A percentile compares a stretch with the other conserved stretches of the same genome.
phyloP scores from a whole-genome alignment of 1,284 basidiomycete genomes.

The Puccinia polysora region DNA sequence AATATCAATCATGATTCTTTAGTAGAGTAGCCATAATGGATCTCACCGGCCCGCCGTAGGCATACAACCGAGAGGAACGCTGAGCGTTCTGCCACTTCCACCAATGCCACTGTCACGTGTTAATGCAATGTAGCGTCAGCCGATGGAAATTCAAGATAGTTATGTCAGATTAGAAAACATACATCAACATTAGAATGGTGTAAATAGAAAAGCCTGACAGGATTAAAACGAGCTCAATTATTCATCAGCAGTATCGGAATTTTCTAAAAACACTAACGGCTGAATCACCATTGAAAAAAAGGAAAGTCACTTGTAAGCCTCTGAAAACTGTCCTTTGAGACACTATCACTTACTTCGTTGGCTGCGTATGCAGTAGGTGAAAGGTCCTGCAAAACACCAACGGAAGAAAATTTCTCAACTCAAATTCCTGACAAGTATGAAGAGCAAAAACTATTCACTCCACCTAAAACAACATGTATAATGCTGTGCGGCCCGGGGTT shows the following conservation, averaged over 20 bases:
- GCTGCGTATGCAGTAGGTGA: conserved; percentile 16
- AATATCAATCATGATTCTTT: background rate
- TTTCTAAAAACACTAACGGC: conserved; percentile 1
- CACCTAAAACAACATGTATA: conserved; percentile 17
- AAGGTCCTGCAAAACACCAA: background rate
- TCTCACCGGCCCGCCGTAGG: conserved; percentile 3
- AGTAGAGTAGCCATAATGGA: background rate
- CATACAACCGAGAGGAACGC: background rate
- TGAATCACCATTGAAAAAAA: background rate
- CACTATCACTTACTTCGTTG: conserved; percentile 7
- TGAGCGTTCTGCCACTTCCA: background rate
- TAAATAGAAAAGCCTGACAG: conserved; percentile 7
- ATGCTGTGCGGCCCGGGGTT: background rate
- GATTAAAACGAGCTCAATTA: background rate
- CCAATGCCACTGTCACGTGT: conserved; percentile 4
- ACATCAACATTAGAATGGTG: conserved; percentile 18
- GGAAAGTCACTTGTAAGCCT: background rate
- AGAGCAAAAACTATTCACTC: background rate
- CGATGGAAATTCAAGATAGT: no score
- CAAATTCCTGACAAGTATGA: background rate
- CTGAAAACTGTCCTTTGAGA: no score
- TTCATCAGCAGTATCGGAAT: no score
- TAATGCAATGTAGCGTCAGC: background rate
- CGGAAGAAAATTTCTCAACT: background rate
- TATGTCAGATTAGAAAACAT: background rate